A percentile compares a stretch with the other conserved stretches of the same genome.
These are phyloP conservation scores for Colletotrichum coccodes DNA, from an alignment of 2,329 filamentous ascomycete species.

Conservation along the genomic window DNA sequence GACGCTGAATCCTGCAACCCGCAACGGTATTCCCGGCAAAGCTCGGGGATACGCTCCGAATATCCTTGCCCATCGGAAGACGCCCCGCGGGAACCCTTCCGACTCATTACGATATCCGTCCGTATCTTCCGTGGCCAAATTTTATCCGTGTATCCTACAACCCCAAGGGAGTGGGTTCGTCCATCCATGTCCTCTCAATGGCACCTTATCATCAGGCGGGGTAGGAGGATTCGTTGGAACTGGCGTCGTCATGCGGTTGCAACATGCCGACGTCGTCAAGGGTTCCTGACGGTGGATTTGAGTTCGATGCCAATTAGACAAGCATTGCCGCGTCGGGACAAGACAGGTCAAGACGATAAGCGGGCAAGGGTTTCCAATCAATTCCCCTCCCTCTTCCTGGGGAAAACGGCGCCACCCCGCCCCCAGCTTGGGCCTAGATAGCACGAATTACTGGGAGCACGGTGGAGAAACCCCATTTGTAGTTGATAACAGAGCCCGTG, in stretches of 20 bases:
- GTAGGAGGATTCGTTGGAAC: neutral
- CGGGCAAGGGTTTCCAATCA: slow-evolving; percentile 1
- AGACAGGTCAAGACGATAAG: slow-evolving; percentile 29
- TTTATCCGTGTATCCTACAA: neutral
- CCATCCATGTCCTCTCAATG: neutral
- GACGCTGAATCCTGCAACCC: neutral
- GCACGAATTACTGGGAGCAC: neutral
- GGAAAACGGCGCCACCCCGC: slow-evolving; percentile 8
- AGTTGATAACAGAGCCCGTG: slow-evolving; percentile 15
- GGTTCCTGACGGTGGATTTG: slow-evolving; percentile 10
- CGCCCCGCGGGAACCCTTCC: slow-evolving; percentile 18
- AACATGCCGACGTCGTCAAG: slow-evolving; percentile 10
- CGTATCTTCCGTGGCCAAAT: slow-evolving; percentile 3
- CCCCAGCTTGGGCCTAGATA: slow-evolving; percentile 12
- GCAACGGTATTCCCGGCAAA: slow-evolving; percentile 13
- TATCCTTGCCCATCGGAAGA: slow-evolving; percentile 5
- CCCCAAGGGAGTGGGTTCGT: neutral
- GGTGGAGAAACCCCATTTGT: neutral
- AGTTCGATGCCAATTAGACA: slow-evolving; percentile 7
- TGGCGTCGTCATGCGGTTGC: slow-evolving; percentile 13
- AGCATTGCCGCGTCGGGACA: slow-evolving; percentile 31
- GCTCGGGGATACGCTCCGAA: neutral
- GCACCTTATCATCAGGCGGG: slow-evolving; percentile 25
- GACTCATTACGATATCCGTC: slow-evolving; percentile 20
- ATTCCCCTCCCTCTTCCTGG: slow-evolving; percentile 10